Base-by-base conservation (phyloP, 345 rosid species). In the Camelina sativa region DNA sequence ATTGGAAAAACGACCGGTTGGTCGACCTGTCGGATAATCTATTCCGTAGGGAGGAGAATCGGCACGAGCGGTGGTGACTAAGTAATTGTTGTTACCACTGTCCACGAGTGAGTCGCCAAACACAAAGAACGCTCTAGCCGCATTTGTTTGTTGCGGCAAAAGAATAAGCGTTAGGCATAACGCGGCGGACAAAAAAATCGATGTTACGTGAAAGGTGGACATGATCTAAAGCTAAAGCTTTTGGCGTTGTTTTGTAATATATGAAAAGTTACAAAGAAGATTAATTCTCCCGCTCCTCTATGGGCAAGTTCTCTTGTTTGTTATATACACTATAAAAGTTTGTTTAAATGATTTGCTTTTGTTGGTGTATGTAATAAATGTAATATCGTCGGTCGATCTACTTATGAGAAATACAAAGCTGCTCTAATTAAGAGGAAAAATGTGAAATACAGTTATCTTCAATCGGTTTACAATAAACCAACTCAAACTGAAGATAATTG, bases 31-130 rank as follows among this genome's bases (percentile, higher is more conserved):
- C 0, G 97, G 97, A 67, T 76, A 80, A 75, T 91, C 95, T 23
- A 91, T 81, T 22, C 97, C 97, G 23, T 91, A 89, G 1, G 95
- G 94, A 0, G 89, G 87, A 11, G 90, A 55, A 68, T 91, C 95
- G 0, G 92, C 95, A 7, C 97, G 87, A 34, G 97, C 95, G 1
- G 89, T 86, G 2, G 97, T 89, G 4, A 77, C 75, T 1, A 89
- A 73, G 76, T 85, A 91, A 71, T 87, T 87, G 76, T 91, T 91
- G 80, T 91, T 91, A 75, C 97, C 95, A 32, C 77, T 83, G 54
- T 91, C 97, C 41, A 89, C 97, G 2, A 91, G 89, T 1, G 97
- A 91, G 74, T 89, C 97, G 0, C 97, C 97, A 16, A 89, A 89
- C 22, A 91, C 92, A 5, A 76, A 87, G 76, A 89, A 91, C 46